Conservation (phyloP, 2,329 filamentous ascomycete genomes). For the Aspergillus sp. region DNA sequence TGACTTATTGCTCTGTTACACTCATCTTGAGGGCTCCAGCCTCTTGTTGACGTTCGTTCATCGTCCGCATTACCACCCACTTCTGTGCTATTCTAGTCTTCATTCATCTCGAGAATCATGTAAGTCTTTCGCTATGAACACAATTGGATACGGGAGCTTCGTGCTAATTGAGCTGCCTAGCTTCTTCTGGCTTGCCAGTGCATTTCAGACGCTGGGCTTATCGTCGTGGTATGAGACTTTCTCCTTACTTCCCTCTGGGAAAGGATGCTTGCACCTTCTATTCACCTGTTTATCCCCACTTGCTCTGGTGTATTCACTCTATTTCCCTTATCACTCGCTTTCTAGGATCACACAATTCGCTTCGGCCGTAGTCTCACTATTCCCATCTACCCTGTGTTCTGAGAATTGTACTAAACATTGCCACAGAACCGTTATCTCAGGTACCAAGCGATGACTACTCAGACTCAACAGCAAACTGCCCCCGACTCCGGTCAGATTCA, state of each 20-base stretch:
- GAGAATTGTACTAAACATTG: neutral
- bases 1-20: conserved; percentile 17
- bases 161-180: neutral
- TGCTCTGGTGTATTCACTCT: neutral
- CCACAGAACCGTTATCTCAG: conserved; percentile 8
- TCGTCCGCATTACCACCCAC: neutral
- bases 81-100: conserved; percentile 4
- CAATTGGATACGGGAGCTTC: too few species aligned
- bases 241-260: neutral
- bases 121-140: neutral
- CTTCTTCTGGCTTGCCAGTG: neutral
- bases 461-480: conserved; percentile 23
- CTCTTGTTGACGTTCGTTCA: conserved; percentile 11
- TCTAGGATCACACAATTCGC: neutral
- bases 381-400: neutral
- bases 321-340: neutral
- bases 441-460: conserved; percentile 17
- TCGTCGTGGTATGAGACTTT: conserved; percentile 5
- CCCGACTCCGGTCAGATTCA: conserved; percentile 26
- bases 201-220: neutral
- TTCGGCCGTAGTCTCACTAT: neutral
- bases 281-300: neutral
- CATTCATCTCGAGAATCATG: conserved; percentile 5
- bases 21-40: conserved; percentile 2
- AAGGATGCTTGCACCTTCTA: too few species aligned